phyloP scores from a whole-genome alignment of 1,284 basidiomycete genomes.

The Puccinia coronata region DNA sequence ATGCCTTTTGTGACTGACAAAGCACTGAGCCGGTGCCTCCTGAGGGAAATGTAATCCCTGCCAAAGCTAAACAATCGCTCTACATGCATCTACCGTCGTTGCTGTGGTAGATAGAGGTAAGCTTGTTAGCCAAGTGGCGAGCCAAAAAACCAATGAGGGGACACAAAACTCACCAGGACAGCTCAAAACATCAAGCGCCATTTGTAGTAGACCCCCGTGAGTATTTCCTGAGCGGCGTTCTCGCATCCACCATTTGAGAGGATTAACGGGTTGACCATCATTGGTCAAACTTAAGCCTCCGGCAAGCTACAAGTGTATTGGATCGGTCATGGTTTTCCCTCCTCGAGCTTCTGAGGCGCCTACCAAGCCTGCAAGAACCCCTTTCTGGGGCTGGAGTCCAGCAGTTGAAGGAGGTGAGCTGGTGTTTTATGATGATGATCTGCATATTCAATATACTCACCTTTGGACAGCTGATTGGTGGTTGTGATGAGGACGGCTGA shows the following conservation, averaged over 20 bases:
- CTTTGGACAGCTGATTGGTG: background rate
- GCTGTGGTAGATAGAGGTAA: background rate
- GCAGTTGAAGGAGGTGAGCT: background rate
- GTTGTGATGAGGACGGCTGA: background rate
- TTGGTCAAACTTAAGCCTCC: background rate
- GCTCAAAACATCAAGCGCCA: background rate
- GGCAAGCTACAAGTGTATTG: background rate
- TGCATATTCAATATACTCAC: background rate
- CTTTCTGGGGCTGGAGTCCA: background rate
- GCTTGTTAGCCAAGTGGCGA: background rate
- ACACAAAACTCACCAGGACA: background rate
- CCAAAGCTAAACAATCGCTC: slow-evolving; percentile 23
- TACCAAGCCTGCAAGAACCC: background rate
- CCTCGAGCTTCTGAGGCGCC: background rate
- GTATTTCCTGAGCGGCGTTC: background rate
- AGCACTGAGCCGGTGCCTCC: background rate
- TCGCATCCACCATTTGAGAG: too few relatives aligned
- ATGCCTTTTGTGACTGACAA: background rate
- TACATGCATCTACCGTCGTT: slow-evolving; percentile 4
- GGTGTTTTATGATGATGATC: too few relatives aligned
- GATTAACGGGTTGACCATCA: background rate
- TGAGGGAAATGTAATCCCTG: background rate
- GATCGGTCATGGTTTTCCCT: background rate
- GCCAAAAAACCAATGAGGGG: background rate
- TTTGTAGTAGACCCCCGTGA: too few relatives aligned